These are phyloP conservation scores for Talaromyces sp. DNA, from an alignment of 2,329 filamentous ascomycete species.

Conservation along the genomic window DNA sequence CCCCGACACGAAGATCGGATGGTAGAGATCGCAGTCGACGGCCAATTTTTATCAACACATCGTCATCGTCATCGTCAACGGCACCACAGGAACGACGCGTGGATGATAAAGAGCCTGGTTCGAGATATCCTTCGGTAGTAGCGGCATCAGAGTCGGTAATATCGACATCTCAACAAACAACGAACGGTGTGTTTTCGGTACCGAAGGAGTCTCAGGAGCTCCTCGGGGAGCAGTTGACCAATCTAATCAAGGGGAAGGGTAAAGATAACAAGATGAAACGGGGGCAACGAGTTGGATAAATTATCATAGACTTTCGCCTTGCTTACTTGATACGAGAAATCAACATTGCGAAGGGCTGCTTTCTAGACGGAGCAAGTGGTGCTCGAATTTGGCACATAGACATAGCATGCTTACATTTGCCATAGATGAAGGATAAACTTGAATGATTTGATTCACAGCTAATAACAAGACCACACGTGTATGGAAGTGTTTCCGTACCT, in stretches of 20 bases:
- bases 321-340: neutral
- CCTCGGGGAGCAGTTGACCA: conserved; percentile 13
- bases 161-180: conserved; percentile 14
- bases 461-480: neutral
- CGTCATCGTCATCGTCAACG: neutral
- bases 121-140: neutral
- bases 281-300: too few species aligned
- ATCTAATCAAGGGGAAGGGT: conserved; percentile 12
- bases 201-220: conserved; percentile 8
- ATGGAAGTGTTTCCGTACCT: neutral
- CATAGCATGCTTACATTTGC: neutral
- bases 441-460: neutral
- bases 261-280: neutral
- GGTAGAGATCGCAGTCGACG: neutral
- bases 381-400: neutral
- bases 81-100: neutral
- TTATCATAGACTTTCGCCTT: neutral
- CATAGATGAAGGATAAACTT: neutral
- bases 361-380: neutral
- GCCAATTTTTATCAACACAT: conserved; percentile 5
- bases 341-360: neutral
- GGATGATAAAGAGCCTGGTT: neutral
- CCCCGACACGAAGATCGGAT: neutral
- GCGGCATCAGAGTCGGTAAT: conserved; percentile 1
- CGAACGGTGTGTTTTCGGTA: conserved; percentile 16